These are phyloP conservation scores for Ophiocordyceps australis DNA, from an alignment of 2,329 filamentous ascomycete species.

Conservation along the genomic window DNA sequence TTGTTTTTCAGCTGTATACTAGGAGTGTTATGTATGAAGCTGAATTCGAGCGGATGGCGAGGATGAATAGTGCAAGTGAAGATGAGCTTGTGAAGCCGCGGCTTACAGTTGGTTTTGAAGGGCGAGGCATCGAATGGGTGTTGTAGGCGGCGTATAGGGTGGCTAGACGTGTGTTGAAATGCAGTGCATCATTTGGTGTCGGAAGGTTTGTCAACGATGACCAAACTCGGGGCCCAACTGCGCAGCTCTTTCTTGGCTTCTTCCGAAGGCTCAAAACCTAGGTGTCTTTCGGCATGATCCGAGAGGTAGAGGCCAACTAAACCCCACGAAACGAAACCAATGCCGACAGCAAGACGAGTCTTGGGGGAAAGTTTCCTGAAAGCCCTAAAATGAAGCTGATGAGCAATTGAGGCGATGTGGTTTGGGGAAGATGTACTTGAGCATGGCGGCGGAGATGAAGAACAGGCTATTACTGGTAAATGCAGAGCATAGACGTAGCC, in stretches of 20 bases:
- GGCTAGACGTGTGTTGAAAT: neutral
- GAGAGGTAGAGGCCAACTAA: conserved; percentile 53
- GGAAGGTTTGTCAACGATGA: conserved; percentile 30
- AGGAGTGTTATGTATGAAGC: conserved; percentile 3
- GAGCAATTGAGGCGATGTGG: neutral
- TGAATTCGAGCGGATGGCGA: conserved; percentile 2
- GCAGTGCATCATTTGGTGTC: conserved; percentile 1
- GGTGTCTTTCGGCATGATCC: conserved; percentile 53
- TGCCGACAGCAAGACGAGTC: conserved; percentile 53
- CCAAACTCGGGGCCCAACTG: conserved; percentile 42
- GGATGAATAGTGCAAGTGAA: neutral
- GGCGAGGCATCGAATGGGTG: too few species aligned
- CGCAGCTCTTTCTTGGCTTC: conserved; percentile 53
- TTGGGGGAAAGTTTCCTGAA: conserved; percentile 56
- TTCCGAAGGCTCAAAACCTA: conserved; percentile 55
- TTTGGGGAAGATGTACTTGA: conserved; percentile 2
- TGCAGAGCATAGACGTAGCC: too few species aligned
- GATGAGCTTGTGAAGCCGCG: neutral
- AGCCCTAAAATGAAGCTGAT: conserved; percentile 24
- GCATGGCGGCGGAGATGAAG: too few species aligned
- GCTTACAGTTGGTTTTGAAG: too few species aligned
- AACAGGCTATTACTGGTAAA: too few species aligned
- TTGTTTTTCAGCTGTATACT: too few species aligned
- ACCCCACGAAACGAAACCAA: conserved; percentile 62
- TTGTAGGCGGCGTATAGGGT: neutral